These are phyloP conservation scores for Flaveria linearis DNA, from an alignment of 129 eudicot species.

Conservation along the genomic window DNA sequence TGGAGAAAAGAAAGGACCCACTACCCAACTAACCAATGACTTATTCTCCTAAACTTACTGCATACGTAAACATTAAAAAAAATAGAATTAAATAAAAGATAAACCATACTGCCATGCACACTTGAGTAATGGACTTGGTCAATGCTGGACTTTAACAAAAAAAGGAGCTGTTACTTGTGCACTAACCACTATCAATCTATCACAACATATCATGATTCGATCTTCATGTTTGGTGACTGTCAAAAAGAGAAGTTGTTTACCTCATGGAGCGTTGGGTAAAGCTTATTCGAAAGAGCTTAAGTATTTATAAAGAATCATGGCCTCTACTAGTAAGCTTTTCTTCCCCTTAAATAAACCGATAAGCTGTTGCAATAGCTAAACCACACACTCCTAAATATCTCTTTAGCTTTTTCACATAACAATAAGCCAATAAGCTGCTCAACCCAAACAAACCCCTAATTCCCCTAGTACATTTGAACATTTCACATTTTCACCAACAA, in stretches of 20 bases:
- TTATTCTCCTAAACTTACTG: too few species aligned
- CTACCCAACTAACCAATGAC: too few species aligned
- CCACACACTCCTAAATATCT: neutral
- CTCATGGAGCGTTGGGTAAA: neutral
- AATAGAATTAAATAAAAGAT: too few species aligned
- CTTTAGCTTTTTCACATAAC: neutral
- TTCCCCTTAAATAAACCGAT: neutral
- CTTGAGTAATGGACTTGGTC: too few species aligned
- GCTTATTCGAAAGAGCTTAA: neutral
- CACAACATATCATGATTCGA: too few species aligned
- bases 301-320: neutral
- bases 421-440: neutral
- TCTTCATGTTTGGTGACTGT: too few species aligned
- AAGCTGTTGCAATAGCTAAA: neutral
- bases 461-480: neutral
- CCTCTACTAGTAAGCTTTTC: neutral
- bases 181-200: too few species aligned
- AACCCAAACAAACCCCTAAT: neutral
- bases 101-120: too few species aligned
- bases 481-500: neutral
- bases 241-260: neutral
- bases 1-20: too few species aligned
- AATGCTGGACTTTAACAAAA: too few species aligned
- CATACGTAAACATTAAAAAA: too few species aligned
- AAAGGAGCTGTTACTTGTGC: neutral